Evolutionary conservation across 768 basidiomycete species (phyloP), one percentile per base, ranked within the genome.

Genomic region (Cytidiella melzeri): DNA sequence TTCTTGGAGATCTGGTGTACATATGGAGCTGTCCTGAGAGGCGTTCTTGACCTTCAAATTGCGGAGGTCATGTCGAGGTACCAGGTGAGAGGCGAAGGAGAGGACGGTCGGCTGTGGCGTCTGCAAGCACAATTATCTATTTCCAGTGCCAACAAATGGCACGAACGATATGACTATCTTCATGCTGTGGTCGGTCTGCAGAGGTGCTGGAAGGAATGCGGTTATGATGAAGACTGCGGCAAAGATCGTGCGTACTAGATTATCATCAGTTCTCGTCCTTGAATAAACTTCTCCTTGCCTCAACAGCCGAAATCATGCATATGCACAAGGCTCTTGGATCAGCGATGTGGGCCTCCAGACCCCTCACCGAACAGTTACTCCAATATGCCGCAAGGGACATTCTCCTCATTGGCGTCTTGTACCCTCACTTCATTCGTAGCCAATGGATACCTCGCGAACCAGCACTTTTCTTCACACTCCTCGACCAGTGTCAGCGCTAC

Each of bases 311-410:
- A 46, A 67, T 72, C 0, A 65, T 67, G 26, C 62, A 59, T 23
- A 68, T 71, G 67, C 70, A 72, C 60, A 61, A 63, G 49, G 44
- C 57, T 1, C 52, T 57, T 10, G 62, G 63, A 0, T 63, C 60
- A 23, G 51, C 36, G 0, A 49, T 64, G 27, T 74, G 73, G 73
- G 27, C 69, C 3, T 37, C 21, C 1, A 65, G 73, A 5, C 73
- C 73, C 0, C 63, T 75, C 34, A n/a, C 59, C 4, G 36, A 61
- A 1, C 58, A 62, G 12, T 64, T 74, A 25, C 61, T 73, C 21
- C 58, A 61, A 15, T 74, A 74, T 28, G 72, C 73, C 2, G 70
- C 72, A 4, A 66, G 68, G 51, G 73, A 75, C 57, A 67, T 73
- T 41, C 61, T 63, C 25, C 61, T 72, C 50, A 68, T 75, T 46